phyloP scores from a whole-genome alignment of 345 rosid species.

The Arabidopsis thaliana region DNA sequence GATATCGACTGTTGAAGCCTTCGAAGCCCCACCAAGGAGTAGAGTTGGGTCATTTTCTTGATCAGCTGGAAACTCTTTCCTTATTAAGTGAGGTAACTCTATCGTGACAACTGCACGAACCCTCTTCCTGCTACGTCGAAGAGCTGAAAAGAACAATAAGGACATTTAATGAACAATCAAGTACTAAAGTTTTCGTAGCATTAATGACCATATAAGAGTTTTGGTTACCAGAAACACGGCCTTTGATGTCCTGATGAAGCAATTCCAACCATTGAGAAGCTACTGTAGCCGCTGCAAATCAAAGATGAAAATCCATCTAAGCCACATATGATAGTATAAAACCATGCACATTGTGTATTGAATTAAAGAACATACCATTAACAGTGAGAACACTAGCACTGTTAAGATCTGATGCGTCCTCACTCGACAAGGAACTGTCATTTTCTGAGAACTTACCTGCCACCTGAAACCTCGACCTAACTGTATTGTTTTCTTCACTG shows the following conservation, averaged over 20 bases:
- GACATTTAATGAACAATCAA: slow-evolving; percentile 19
- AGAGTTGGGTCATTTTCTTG: slow-evolving; percentile 56
- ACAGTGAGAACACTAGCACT: slow-evolving; percentile 45
- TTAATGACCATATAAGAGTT: neutral
- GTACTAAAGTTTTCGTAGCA: neutral
- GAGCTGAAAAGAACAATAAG: slow-evolving; percentile 57
- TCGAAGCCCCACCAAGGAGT: slow-evolving; percentile 42
- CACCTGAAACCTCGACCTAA: slow-evolving; percentile 26
- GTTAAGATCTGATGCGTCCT: slow-evolving; percentile 32
- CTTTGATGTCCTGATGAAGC: slow-evolving; percentile 87
- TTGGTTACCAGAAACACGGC: slow-evolving; percentile 76
- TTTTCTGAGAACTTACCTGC: slow-evolving; percentile 28
- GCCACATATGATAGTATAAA: slow-evolving; percentile 3
- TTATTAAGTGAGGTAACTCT: slow-evolving; percentile 76
- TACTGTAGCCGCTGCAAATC: slow-evolving; percentile 77
- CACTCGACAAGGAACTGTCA: slow-evolving; percentile 31
- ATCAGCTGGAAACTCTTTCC: slow-evolving; percentile 68
- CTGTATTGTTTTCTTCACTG: slow-evolving; percentile 35
- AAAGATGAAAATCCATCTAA: slow-evolving; percentile 28
- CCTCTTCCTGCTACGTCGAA: slow-evolving; percentile 88
- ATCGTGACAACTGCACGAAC: slow-evolving; percentile 73
- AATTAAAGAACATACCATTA: slow-evolving; percentile 37
- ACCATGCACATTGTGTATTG: neutral
- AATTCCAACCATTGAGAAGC: slow-evolving; percentile 96
- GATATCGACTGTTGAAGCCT: slow-evolving; percentile 47